These are phyloP conservation scores for Boletus huronensis DNA, from an alignment of 768 basidiomycete genomes.

Conservation along the genomic window DNA sequence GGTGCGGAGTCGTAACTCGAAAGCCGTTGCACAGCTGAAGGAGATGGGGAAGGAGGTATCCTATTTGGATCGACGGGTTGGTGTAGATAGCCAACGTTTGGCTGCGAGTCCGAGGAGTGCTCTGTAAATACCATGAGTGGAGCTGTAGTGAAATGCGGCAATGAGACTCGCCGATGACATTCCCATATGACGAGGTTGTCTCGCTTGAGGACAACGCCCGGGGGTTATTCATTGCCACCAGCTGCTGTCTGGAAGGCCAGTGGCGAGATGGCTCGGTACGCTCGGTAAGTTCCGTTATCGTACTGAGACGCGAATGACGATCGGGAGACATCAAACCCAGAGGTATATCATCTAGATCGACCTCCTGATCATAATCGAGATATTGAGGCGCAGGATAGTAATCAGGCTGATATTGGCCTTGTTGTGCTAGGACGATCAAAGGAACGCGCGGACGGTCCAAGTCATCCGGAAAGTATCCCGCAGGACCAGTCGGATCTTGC, in stretches of 20 bases:
- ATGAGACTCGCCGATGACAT: slow-evolving; percentile 50
- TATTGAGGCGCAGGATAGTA: slow-evolving; percentile 26
- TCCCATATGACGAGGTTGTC: slow-evolving; percentile 60
- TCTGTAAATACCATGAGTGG: slow-evolving; percentile 18
- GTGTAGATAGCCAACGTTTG: slow-evolving; percentile 3
- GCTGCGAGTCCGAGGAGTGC: slow-evolving; percentile 4
- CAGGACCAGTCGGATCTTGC: slow-evolving; percentile 15
- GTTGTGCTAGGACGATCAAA: slow-evolving; percentile 59
- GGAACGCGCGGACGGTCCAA: slow-evolving; percentile 48
- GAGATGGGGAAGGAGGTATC: slow-evolving; percentile 63
- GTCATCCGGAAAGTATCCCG: slow-evolving; percentile 25
- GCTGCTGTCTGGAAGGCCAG: slow-evolving; percentile 43
- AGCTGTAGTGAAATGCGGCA: neutral
- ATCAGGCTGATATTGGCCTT: slow-evolving; percentile 38
- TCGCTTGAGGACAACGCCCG: slow-evolving; percentile 34
- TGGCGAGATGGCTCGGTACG: slow-evolving; percentile 54
- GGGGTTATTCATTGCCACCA: slow-evolving; percentile 37
- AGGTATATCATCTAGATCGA: slow-evolving; percentile 29
- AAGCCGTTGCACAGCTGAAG: slow-evolving; percentile 59
- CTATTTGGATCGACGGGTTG: slow-evolving; percentile 48
- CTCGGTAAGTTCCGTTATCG: slow-evolving; percentile 68
- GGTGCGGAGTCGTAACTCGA: slow-evolving; percentile 57
- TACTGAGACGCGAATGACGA: slow-evolving; percentile 46
- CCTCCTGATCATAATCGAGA: slow-evolving; percentile 22
- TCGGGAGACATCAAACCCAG: slow-evolving; percentile 32